Evolutionary conservation across 441 rosid genomes (phyloP).

Genomic region (Lepidium campestre): DNA sequence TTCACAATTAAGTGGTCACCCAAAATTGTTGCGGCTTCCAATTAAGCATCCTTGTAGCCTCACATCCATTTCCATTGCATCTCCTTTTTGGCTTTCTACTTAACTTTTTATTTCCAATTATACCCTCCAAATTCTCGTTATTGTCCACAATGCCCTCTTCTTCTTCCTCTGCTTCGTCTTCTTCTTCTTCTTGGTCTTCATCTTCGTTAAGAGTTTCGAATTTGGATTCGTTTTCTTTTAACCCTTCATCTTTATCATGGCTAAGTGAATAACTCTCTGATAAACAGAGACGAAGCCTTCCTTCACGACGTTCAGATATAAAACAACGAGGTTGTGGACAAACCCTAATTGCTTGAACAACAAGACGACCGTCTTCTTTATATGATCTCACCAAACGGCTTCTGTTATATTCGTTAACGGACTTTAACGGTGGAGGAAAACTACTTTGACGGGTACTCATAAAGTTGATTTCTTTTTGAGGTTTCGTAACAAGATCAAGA

Average conservation of each 20-base stretch:
- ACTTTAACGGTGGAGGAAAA: conserved; percentile 59
- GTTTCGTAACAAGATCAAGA: neutral
- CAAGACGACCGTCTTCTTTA: conserved; percentile 51
- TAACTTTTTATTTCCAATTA: conserved; percentile 36
- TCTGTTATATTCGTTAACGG: conserved; percentile 29
- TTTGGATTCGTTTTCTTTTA: conserved; percentile 9
- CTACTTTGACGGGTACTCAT: conserved; percentile 8
- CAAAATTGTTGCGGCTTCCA: conserved; percentile 38
- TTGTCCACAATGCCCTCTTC: conserved; percentile 22
- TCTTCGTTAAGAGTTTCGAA: neutral
- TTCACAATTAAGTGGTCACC: conserved; percentile 34
- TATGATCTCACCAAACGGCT: conserved; percentile 30
- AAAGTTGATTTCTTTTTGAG: conserved; percentile 8
- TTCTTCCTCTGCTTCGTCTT: conserved; percentile 11
- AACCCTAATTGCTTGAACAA: conserved; percentile 44
- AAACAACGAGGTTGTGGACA: conserved; percentile 25
- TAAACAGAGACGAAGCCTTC: conserved; percentile 49
- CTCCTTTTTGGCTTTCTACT: conserved; percentile 29
- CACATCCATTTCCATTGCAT: conserved; percentile 39
- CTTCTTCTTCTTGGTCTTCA: conserved; percentile 23
- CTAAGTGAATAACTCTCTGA: neutral
- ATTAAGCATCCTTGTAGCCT: conserved; percentile 25
- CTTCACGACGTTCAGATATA: conserved; percentile 44
- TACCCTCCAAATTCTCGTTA: conserved; percentile 22
- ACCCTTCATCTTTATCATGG: conserved; percentile 3